A percentile compares a stretch with the other conserved stretches of the same genome.
phyloP scores from a whole-genome alignment of 495 filamentous ascomycete genomes.

The Penicillium canescens region DNA sequence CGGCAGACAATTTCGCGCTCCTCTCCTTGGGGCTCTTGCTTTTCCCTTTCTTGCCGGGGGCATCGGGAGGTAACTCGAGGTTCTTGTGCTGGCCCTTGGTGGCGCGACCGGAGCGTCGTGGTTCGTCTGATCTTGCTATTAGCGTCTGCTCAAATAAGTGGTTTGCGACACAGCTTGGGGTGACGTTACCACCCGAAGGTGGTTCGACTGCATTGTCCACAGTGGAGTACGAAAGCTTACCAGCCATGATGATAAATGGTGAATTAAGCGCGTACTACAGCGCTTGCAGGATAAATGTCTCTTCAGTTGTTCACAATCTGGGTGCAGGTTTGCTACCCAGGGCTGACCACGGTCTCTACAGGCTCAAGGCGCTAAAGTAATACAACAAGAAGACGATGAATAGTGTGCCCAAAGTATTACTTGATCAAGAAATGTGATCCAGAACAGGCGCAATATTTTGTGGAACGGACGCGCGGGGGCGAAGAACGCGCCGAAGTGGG shows the following conservation, averaged over 20 bases:
- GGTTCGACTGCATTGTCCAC: slow-evolving; percentile 7
- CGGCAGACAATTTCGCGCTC: slow-evolving; percentile 43
- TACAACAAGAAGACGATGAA: slow-evolving; percentile 42
- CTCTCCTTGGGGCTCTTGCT: slow-evolving; percentile 59
- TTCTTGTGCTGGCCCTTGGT: slow-evolving; percentile 97
- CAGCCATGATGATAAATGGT: slow-evolving; percentile 46
- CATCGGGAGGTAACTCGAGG: slow-evolving; percentile 62
- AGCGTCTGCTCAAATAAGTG: slow-evolving; percentile 24
- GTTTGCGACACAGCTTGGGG: neutral
- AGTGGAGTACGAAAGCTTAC: slow-evolving; percentile 46
- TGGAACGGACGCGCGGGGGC: slow-evolving; percentile 7
- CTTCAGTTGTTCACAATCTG: slow-evolving; percentile 17
- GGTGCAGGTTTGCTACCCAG: slow-evolving; percentile 30
- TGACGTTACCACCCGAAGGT: slow-evolving; percentile 2
- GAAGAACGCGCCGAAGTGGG: slow-evolving; percentile 14
- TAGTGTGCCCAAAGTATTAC: slow-evolving; percentile 40
- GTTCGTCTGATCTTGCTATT: slow-evolving; percentile 63
- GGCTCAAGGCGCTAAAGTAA: slow-evolving; percentile 44
- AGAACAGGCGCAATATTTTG: slow-evolving; percentile 20
- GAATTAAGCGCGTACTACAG: slow-evolving; percentile 39
- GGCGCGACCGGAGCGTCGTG: slow-evolving; percentile 88
- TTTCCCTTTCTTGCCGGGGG: slow-evolving; percentile 60
- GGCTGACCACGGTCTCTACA: slow-evolving; percentile 41
- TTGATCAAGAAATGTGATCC: slow-evolving; percentile 27
- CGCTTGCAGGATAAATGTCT: slow-evolving; percentile 24